Base-by-base conservation (phyloP, 225 moss, liverwort and hornwort genomes). In the Polytrichum formosum region DNA sequence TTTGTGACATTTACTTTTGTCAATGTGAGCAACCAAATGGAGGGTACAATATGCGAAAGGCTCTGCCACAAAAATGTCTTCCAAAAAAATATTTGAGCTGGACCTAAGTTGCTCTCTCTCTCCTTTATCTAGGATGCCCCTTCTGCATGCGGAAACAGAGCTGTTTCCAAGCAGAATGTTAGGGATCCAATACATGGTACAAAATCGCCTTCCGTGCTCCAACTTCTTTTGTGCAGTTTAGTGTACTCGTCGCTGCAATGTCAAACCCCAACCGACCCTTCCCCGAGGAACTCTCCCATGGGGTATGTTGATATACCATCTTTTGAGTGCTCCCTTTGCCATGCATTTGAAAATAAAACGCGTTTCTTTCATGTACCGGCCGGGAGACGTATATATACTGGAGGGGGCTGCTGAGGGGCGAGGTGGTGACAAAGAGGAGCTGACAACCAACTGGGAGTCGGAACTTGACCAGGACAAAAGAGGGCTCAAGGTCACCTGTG, bases 401-500 rank as follows among this genome's bases (percentile, higher is more conserved):
- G 68, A 68, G 37, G 65, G 65, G 55, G 84, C 59, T 67, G 76
- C 71, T 64, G 70, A 33, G 31, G 55, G 65, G 55, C 26, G 64
- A 70, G 37, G 35, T 70, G 74, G 71, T 59, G 30, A 67, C n/a
- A 67, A 16, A 67, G 68, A 67, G 72, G 75, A 67, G 73, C 54
- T 61, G 73, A 80, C 63, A 56, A 75, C 54, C 61, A 53, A 35
- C 56, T 25, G 60, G 72, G 69, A 55, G 68, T 74, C 67, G 74
- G 73, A 71, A 77, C 75, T 75, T 71, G 67, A 73, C 25, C 67
- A 69, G 71, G 58, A 73, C 70, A 66, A 77, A 2, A 46, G 46
- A 76, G 56, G 58, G 75, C 55, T 75, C 55, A 63, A 73, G 83
- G 77, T 80, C 80, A 54, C 75, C 70, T 64, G 56, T 71, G 78